A percentile compares a stretch with the other conserved stretches of the same genome.
Evolutionary conservation across 345 rosid species (phyloP).

Genomic region (Stellera chamaejasme): DNA sequence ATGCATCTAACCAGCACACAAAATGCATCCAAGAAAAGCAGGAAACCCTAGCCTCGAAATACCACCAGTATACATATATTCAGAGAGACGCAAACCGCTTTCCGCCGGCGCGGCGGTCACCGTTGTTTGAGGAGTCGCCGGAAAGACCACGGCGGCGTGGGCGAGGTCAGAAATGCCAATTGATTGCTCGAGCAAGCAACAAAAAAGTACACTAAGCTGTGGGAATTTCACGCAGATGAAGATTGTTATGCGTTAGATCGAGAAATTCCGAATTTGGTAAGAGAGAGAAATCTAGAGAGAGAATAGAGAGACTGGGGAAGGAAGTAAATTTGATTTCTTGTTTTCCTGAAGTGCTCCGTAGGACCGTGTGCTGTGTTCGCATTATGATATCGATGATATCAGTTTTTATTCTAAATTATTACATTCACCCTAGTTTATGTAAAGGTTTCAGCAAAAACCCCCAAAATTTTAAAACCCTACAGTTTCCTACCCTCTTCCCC

Average conservation of each 20-base stretch:
- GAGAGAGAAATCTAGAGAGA: no score
- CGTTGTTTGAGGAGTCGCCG: constrained; percentile 20
- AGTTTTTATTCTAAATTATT: no score
- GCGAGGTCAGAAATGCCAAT: constrained; percentile 9
- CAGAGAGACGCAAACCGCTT: constrained; percentile 10
- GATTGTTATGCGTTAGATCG: background rate
- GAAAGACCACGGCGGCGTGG: constrained; percentile 11
- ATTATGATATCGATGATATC: no score
- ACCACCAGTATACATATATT: constrained; percentile 43
- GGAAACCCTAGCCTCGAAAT: constrained; percentile 26
- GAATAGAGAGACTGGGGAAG: no score
- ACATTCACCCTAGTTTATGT: no score
- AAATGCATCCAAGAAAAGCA: constrained; percentile 31
- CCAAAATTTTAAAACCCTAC: no score
- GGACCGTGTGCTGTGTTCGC: no score
- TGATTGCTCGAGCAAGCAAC: constrained; percentile 5
- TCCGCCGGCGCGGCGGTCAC: background rate
- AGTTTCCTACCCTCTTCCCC: no score
- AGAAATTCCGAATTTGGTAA: background rate
- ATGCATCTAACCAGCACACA: constrained; percentile 67
- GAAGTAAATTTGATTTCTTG: no score
- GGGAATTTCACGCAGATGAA: constrained; percentile 12
- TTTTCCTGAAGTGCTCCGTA: no score
- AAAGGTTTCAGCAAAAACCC: no score
- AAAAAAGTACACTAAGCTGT: background rate